Conservation (phyloP, 2,329 filamentous ascomycete genomes). For the Paramyrothecium roridum region DNA sequence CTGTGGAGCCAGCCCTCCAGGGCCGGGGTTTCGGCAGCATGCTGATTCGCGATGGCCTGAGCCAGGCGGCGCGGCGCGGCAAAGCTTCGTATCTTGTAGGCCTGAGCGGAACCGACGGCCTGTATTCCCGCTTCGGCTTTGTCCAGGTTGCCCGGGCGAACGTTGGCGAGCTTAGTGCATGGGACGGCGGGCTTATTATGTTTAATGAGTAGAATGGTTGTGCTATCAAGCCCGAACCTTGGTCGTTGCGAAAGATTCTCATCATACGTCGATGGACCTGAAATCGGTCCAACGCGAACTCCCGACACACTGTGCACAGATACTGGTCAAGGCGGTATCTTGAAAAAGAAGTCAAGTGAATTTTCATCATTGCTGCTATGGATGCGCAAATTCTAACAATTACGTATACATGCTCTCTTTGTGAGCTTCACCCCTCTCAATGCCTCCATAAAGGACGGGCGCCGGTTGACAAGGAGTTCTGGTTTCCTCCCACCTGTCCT, state of each 20-base stretch:
- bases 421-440: neutral
- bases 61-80: constrained; percentile 20
- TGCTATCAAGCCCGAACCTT: too few relatives aligned
- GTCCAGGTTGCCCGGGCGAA: constrained; percentile 29
- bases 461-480: neutral
- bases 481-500: neutral
- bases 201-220: constrained; percentile 24
- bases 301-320: neutral
- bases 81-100: constrained; percentile 29
- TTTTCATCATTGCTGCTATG: neutral
- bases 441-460: neutral
- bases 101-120: constrained; percentile 24
- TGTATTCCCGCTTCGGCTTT: constrained; percentile 30
- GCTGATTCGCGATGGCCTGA: constrained; percentile 26
- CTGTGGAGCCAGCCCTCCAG: constrained; percentile 25
- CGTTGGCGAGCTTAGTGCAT: constrained; percentile 28
- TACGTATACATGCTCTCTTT: neutral
- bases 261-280: too few relatives aligned
- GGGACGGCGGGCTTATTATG: constrained; percentile 34
- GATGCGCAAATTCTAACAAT: neutral
- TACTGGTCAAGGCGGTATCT: neutral
- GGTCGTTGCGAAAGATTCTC: too few relatives aligned
- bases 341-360: neutral
- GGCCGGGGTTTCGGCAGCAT: constrained; percentile 25
- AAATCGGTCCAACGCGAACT: neutral